Evolutionary conservation across 345 rosid species (phyloP).

Genomic region (Brassica juncea): DNA sequence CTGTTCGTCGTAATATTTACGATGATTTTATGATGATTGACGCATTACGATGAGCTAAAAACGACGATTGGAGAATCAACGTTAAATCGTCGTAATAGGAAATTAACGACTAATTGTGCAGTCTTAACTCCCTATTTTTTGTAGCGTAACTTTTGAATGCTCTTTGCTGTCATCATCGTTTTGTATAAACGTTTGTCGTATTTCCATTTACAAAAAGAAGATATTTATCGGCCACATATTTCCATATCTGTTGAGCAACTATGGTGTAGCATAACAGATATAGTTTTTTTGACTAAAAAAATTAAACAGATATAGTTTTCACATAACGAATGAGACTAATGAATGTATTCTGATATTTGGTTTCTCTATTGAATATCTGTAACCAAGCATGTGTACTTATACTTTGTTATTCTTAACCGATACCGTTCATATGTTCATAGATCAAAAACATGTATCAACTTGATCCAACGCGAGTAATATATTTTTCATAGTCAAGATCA

Average conservation of each 20-base stretch:
- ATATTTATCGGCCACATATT: too few species aligned
- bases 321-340: not conserved
- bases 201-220: not conserved
- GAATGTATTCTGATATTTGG: not conserved
- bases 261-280: not conserved
- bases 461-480: not conserved
- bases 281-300: not conserved
- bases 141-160: not conserved
- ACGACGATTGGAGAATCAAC: too few species aligned
- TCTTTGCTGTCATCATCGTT: not conserved
- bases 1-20: too few species aligned
- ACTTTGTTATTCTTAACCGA: not conserved
- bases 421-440: not conserved
- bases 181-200: not conserved
- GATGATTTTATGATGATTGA: too few species aligned
- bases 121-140: too few species aligned
- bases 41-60: too few species aligned
- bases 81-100: too few species aligned
- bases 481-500: not conserved
- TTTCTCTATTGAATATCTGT: not conserved
- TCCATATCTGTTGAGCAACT: not conserved
- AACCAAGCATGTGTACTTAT: not conserved
- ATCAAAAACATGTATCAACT: slow-evolving; percentile 11
- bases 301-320: not conserved
- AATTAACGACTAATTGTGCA: too few species aligned